These are phyloP conservation scores for Capronia coronata DNA, from an alignment of 2,329 filamentous ascomycete species.

Conservation along the genomic window DNA sequence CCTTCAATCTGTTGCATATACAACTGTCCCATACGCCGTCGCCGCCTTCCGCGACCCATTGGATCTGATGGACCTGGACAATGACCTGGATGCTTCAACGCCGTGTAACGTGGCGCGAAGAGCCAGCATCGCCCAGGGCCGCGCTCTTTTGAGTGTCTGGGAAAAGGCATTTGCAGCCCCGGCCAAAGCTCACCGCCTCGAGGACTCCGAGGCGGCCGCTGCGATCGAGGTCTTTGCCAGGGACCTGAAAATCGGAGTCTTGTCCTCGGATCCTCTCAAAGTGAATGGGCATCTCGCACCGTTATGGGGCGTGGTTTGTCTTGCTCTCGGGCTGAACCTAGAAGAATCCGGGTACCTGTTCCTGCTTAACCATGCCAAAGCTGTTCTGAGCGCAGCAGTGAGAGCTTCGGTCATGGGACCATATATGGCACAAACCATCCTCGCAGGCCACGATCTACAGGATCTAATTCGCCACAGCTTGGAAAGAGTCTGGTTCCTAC, in stretches of 20 bases:
- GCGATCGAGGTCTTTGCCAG: constrained; percentile 37
- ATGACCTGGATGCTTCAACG: constrained; percentile 58
- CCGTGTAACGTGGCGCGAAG: constrained; percentile 57
- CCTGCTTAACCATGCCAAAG: constrained; percentile 58
- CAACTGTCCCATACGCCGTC: constrained; percentile 55
- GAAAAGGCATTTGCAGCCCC: constrained; percentile 36
- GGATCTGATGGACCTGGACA: constrained; percentile 50
- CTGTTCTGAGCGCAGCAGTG: constrained; percentile 56
- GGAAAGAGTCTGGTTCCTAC: constrained; percentile 42
- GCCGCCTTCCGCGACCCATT: constrained; percentile 47
- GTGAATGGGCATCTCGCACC: constrained; percentile 54
- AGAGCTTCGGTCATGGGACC: constrained; percentile 59
- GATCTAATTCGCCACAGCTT: constrained; percentile 47
- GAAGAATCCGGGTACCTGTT: constrained; percentile 55
- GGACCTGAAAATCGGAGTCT: constrained; percentile 33
- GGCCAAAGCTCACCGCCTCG: constrained; percentile 5
- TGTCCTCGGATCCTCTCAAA: constrained; percentile 32
- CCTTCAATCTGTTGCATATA: constrained; percentile 52
- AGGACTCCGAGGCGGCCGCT: constrained; percentile 26
- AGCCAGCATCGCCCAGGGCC: constrained; percentile 55
- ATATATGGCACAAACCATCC: constrained; percentile 56
- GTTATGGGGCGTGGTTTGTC: constrained; percentile 53
- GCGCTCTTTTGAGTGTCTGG: constrained; percentile 55
- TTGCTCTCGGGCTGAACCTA: constrained; percentile 47
- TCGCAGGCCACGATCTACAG: constrained; percentile 50